Percentiles rank a stretch among this genome's conserved stretches.
Conservation (phyloP, 495 filamentous ascomycete species). For the Aspergillus sclerotioniger region DNA sequence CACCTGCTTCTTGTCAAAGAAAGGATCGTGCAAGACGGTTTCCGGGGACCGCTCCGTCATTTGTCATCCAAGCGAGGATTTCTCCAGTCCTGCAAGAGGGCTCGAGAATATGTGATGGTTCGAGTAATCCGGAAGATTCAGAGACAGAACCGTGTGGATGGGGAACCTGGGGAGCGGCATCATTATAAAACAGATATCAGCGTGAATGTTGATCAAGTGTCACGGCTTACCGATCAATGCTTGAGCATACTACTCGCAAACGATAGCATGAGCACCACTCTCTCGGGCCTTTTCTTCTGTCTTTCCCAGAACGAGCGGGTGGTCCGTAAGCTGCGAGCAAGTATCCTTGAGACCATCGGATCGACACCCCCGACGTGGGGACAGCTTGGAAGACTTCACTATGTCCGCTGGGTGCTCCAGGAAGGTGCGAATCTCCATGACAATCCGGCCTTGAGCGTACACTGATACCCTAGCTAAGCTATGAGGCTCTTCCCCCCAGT, state of each 20-base stretch:
- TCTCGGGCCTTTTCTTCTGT: constrained; percentile 18
- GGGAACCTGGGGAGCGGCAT: not conserved
- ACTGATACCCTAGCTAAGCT: not conserved
- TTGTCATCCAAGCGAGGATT: not conserved
- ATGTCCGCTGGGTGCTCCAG: constrained; percentile 12
- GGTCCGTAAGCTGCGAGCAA: constrained; percentile 15
- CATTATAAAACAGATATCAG: not conserved
- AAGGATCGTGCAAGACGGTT: constrained; percentile 13
- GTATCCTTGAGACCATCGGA: constrained; percentile 13
- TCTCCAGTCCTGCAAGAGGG: not conserved
- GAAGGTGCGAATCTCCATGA: not conserved
- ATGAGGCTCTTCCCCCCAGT: constrained; percentile 44
- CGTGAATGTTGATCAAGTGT: not conserved
- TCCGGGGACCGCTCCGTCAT: constrained; percentile 11
- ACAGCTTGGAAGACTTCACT: constrained; percentile 16
- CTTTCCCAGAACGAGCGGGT: constrained; percentile 13
- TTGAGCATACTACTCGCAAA: constrained; percentile 19
- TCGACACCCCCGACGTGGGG: constrained; percentile 15
- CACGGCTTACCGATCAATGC: constrained; percentile 9
- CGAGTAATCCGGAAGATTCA: not conserved
- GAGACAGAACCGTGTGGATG: not conserved
- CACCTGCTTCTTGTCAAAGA: constrained; percentile 13
- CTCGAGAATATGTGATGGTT: not conserved
- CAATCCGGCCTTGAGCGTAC: not conserved
- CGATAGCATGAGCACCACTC: constrained; percentile 20